Evolutionary conservation across 164 flowering plant genomes (phyloP), one percentile per base, ranked within the genome.

Genomic region (Chimonanthus praecox): DNA sequence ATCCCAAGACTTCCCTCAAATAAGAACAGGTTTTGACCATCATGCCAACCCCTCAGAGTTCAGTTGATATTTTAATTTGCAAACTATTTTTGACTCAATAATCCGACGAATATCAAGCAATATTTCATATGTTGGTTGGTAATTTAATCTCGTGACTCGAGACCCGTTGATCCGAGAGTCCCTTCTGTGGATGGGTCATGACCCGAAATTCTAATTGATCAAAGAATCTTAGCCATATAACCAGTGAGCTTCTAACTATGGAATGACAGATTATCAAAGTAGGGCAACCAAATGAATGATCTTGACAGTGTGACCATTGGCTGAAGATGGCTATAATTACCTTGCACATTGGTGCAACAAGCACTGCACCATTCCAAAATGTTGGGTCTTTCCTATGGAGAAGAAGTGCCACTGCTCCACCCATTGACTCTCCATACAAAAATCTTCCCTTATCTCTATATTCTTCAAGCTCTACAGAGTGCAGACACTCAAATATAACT

Each of bases 321-420:
- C 60, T n/a, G 60, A 13, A 2, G 16, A 33, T 13, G 68, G 68
- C 47, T 66, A 7, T 44, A 44, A 16, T 66, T 72, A 91, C 99
- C 98, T 95, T 95, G 77, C 99, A 95, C 99, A 80, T 80, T 49
- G 82, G 82, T 10, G 82, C 82, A 3, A 80, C 78, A 63, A 80
- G 69, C 64, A 80, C 76, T 10, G 78, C 80, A 44, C 82, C 82
- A 64, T 77, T 74, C 75, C 78, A 80, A 21, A 46, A 77, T 18
- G 44, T 49, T 3, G 82, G 80, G 44, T 61, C 71, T 70, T 71
- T 80, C 21, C 73, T 48, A 65, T 80, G 80, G 5, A 80, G 58
- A 9, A 67, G 69, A 10, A 80, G 51, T 48, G 70, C 71, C 13
- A 74, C 78, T 2, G 80, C 78, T 58, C 80, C 82, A 46, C 82